Evolutionary conservation across 2,329 filamentous ascomycete species (phyloP).

Genomic region (Fusarium neocosmosporiellum): DNA sequence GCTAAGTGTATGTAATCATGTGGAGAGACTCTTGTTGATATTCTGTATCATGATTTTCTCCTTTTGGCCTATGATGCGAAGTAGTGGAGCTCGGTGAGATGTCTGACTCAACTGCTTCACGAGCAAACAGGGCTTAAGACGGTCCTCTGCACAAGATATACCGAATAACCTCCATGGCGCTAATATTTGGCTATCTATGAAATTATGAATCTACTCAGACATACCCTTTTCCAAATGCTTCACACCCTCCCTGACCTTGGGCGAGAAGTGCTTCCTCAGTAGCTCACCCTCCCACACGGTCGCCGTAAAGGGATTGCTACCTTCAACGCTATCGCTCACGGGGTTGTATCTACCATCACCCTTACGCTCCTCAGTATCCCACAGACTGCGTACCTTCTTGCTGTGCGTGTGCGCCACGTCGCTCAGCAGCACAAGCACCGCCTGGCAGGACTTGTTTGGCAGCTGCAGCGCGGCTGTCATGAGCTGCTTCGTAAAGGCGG

Average conservation of each 20-base stretch:
- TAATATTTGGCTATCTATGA: slow-evolving; percentile 1
- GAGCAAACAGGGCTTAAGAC: background rate
- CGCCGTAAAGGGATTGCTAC: slow-evolving; percentile 88
- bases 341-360: slow-evolving; percentile 90
- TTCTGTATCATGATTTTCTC: background rate
- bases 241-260: slow-evolving; percentile 82
- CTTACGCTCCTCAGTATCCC: slow-evolving; percentile 93
- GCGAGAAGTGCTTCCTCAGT: slow-evolving; percentile 85
- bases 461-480: slow-evolving; percentile 84
- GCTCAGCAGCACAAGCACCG: slow-evolving; percentile 80
- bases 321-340: slow-evolving; percentile 78
- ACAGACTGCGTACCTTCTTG: slow-evolving; percentile 84
- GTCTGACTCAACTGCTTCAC: background rate
- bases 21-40: background rate
- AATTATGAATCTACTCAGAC: slow-evolving; percentile 42
- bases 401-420: slow-evolving; percentile 85
- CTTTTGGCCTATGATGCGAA: background rate
- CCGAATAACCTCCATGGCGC: background rate
- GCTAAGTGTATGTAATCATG: slow-evolving; percentile 10
- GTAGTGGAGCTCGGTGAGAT: background rate
- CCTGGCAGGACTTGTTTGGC: slow-evolving; percentile 88
- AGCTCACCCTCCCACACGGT: slow-evolving; percentile 96
- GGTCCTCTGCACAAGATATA: background rate
- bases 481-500: slow-evolving; percentile 92
- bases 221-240: slow-evolving; percentile 76